Evolutionary conservation across 306 rosid genomes (phyloP).

Genomic region (Ziziphus jujuba): DNA sequence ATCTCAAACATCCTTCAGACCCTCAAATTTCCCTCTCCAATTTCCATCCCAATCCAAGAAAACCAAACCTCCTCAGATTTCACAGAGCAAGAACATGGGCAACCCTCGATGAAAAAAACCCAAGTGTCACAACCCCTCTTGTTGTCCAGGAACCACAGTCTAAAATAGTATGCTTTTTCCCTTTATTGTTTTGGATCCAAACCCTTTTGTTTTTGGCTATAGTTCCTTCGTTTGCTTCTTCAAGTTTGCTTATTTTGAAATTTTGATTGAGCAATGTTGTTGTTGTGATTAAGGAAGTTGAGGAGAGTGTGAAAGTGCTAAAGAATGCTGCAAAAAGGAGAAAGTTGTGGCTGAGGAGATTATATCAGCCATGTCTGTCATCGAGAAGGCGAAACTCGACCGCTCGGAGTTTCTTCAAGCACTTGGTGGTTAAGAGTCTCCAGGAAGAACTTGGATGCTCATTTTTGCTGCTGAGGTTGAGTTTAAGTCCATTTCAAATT

Average conservation of each 20-base stretch:
- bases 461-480: slow-evolving; percentile 75
- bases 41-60: slow-evolving; percentile 17
- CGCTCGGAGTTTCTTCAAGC: slow-evolving; percentile 70
- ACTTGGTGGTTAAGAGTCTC: slow-evolving; percentile 80
- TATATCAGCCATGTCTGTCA: slow-evolving; percentile 67
- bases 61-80: slow-evolving; percentile 25
- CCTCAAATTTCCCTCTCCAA: slow-evolving; percentile 28
- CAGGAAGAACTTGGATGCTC: slow-evolving; percentile 98
- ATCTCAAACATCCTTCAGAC: slow-evolving; percentile 24
- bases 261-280: slow-evolving; percentile 8
- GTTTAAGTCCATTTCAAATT: neutral
- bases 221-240: slow-evolving; percentile 9
- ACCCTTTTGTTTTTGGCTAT: neutral
- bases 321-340: slow-evolving; percentile 80
- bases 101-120: slow-evolving; percentile 51
- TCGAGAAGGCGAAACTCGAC: slow-evolving; percentile 80
- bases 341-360: slow-evolving; percentile 53
- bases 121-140: slow-evolving; percentile 45
- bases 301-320: slow-evolving; percentile 70
- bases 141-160: slow-evolving; percentile 34
- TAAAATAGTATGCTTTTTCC: slow-evolving; percentile 40
- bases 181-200: slow-evolving; percentile 1
- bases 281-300: slow-evolving; percentile 60
- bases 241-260: neutral
- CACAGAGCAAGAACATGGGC: slow-evolving; percentile 49